Evolutionary conservation across 257 asterid genomes (phyloP).

Genomic region (Apocynum venetum): DNA sequence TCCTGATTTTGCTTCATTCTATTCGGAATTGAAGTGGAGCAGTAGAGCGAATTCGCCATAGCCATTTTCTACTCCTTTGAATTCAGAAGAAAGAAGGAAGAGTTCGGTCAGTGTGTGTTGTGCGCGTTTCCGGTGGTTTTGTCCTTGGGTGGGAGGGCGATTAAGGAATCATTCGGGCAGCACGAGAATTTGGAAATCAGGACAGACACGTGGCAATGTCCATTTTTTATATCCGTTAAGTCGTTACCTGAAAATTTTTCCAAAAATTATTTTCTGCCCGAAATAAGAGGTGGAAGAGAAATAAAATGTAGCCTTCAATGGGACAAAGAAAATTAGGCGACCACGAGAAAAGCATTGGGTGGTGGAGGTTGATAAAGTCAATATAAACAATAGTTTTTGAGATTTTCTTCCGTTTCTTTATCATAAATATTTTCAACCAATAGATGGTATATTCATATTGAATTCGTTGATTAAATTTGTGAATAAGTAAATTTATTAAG

Average conservation of each 20-base stretch:
- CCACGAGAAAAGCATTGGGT: background rate
- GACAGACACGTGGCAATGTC: slow-evolving; percentile 16
- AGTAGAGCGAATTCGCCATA: slow-evolving; percentile 28
- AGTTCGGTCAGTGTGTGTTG: background rate
- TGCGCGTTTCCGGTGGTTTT: background rate
- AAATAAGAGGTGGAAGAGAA: background rate
- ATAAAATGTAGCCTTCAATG: background rate
- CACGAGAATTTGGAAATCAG: slow-evolving; percentile 9
- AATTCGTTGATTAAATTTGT: too few species aligned
- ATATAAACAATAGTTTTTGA: too few species aligned
- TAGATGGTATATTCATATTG: too few species aligned
- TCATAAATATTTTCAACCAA: too few species aligned
- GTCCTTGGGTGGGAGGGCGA: background rate
- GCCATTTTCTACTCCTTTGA: slow-evolving; percentile 11
- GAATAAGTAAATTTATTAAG: too few species aligned
- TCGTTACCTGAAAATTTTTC: background rate
- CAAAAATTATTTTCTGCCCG: background rate
- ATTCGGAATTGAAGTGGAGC: slow-evolving; percentile 14
- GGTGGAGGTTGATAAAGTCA: too few species aligned
- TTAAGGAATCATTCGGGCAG: slow-evolving; percentile 14
- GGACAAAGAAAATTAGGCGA: background rate
- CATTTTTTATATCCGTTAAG: background rate
- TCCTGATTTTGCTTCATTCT: slow-evolving; percentile 13
- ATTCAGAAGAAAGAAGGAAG: background rate
- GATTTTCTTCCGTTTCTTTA: too few species aligned